Evolutionary conservation across 495 filamentous ascomycete species (phyloP).

Genomic region (Penicillium dipodomyicola): DNA sequence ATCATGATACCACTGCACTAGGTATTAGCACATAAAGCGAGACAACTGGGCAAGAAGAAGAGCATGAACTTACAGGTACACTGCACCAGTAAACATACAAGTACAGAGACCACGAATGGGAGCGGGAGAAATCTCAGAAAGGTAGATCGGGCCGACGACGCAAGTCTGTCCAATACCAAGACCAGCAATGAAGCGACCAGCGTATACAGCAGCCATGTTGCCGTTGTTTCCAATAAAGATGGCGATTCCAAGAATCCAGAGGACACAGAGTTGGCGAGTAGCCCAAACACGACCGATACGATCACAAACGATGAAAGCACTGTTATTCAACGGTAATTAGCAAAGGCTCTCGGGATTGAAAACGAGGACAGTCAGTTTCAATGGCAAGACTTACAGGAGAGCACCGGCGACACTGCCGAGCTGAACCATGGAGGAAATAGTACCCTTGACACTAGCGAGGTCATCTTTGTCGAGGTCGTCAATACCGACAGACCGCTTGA

Average conservation of each 20-base stretch:
- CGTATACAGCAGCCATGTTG: constrained; percentile 53
- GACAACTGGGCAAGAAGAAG: background rate
- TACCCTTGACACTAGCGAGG: constrained; percentile 5
- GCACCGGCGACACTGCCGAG: constrained; percentile 5
- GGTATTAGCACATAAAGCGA: background rate
- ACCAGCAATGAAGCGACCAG: constrained; percentile 56
- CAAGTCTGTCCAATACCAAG: constrained; percentile 58
- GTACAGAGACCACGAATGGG: constrained; percentile 11
- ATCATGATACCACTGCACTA: constrained; percentile 7
- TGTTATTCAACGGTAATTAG: background rate
- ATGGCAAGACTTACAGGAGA: background rate
- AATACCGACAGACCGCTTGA: constrained; percentile 16
- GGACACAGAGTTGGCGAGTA: constrained; percentile 52
- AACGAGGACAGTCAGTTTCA: background rate
- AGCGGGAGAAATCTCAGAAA: constrained; percentile 42
- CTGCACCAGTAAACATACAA: constrained; percentile 12
- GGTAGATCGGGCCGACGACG: constrained; percentile 49
- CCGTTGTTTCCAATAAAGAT: constrained; percentile 56
- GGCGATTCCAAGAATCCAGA: constrained; percentile 58
- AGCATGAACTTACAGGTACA: constrained; percentile 3
- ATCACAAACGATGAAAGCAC: constrained; percentile 28
- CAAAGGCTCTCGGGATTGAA: background rate
- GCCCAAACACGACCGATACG: constrained; percentile 58
- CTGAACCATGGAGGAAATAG: constrained; percentile 8
- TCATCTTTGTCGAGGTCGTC: background rate